These are phyloP conservation scores for Exserohilum turcica DNA, from an alignment of 2,329 filamentous ascomycete genomes.

Conservation along the genomic window DNA sequence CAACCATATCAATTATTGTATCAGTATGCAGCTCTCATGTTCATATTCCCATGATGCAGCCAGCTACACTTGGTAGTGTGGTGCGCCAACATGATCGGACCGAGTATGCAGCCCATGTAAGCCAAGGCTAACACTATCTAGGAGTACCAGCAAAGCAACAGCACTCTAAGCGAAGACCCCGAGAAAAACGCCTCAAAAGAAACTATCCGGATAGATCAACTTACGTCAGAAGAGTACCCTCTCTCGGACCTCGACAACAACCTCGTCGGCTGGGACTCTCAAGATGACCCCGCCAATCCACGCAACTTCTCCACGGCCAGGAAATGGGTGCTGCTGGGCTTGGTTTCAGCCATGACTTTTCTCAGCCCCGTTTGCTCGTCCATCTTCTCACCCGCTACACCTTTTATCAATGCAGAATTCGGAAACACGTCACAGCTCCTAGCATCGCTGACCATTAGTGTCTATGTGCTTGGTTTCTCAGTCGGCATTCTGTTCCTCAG, in stretches of 20 bases:
- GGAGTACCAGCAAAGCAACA: slow-evolving; percentile 9
- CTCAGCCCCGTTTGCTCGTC: slow-evolving; percentile 44
- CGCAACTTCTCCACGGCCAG: slow-evolving; percentile 36
- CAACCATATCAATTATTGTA: too few species aligned
- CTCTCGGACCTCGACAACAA: slow-evolving; percentile 41
- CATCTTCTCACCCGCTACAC: slow-evolving; percentile 44
- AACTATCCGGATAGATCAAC: slow-evolving; percentile 34
- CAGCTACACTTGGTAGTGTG: too few species aligned
- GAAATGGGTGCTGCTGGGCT: slow-evolving; percentile 37
- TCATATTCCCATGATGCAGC: background rate
- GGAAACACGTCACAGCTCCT: slow-evolving; percentile 40
- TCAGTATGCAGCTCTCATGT: too few species aligned
- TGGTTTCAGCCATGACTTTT: slow-evolving; percentile 42
- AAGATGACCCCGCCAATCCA: slow-evolving; percentile 42
- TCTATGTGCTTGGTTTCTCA: slow-evolving; percentile 45
- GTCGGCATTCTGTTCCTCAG: slow-evolving; percentile 40
- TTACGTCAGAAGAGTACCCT: slow-evolving; percentile 37
- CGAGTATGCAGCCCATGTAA: background rate
- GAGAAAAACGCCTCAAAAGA: slow-evolving; percentile 41
- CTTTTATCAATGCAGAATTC: slow-evolving; percentile 40
- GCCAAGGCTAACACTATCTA: background rate
- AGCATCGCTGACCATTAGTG: slow-evolving; percentile 40
- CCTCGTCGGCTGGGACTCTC: slow-evolving; percentile 44
- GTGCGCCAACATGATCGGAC: too few species aligned
- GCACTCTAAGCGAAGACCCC: slow-evolving; percentile 32